Conservation (phyloP, 306 rosid genomes). For the Prunus davidiana region DNA sequence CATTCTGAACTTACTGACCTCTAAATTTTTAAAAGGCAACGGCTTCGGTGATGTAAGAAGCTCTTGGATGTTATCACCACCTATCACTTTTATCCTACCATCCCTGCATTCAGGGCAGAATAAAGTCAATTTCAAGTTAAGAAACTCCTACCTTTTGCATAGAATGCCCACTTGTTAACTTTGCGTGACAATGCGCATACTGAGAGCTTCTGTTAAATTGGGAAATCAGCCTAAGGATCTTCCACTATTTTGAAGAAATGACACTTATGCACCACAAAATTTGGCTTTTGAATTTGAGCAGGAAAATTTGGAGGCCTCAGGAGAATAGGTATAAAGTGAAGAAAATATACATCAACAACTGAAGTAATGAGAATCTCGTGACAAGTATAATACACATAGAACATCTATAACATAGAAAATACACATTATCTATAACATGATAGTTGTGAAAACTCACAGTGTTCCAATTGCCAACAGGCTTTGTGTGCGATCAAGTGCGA, state of each 20-base stretch:
- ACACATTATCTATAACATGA: not conserved
- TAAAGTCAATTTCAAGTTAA: not conserved
- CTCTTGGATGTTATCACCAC: constrained; percentile 78
- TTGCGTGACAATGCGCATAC: not conserved
- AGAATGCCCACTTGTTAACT: not conserved
- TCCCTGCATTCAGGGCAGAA: constrained; percentile 55
- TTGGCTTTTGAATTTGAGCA: not conserved
- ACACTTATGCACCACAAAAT: not conserved
- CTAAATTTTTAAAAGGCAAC: constrained; percentile 58
- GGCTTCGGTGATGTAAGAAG: constrained; percentile 60
- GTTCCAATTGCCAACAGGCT: constrained; percentile 77
- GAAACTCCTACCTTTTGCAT: not conserved
- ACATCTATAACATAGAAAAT: not conserved
- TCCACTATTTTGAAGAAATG: not conserved
- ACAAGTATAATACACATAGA: not conserved
- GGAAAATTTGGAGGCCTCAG: not conserved
- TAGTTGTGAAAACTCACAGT: constrained; percentile 44
- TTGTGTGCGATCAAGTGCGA: constrained; percentile 71
- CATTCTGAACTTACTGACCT: constrained; percentile 47
- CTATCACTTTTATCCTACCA: constrained; percentile 87
- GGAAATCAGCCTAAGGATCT: not conserved
- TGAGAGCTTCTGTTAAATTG: not conserved
- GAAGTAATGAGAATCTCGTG: too few species aligned
- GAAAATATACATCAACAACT: too few species aligned
- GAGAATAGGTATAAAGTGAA: too few species aligned